Evolutionary conservation across 805 yeast genomes (phyloP).

Genomic region (Cephaloascus fragrans): DNA sequence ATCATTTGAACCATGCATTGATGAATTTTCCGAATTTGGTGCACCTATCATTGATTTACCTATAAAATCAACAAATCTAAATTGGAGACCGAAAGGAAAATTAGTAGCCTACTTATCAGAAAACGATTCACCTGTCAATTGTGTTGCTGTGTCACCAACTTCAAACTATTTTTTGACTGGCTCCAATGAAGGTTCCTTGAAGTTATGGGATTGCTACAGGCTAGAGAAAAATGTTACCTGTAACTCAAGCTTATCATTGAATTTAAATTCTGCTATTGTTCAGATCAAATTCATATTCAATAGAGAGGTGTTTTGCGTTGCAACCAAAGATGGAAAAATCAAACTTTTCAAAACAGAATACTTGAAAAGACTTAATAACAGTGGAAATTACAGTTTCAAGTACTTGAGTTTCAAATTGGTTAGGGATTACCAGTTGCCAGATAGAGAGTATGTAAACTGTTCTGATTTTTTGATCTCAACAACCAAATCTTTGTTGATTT

Average conservation of each 20-base stretch:
- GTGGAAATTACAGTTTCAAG: conserved; percentile 6
- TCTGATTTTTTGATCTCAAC: conserved; percentile 29
- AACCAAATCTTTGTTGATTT: conserved; percentile 33
- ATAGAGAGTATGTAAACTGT: conserved; percentile 27
- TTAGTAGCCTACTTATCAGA: conserved; percentile 58
- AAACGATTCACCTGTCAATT: conserved; percentile 47
- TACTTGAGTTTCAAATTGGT: conserved; percentile 16
- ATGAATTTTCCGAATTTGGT: conserved; percentile 66
- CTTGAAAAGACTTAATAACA: conserved; percentile 10
- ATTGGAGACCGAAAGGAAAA: conserved; percentile 34
- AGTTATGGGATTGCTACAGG: conserved; percentile 67
- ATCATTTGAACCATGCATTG: conserved; percentile 45
- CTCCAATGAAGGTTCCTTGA: conserved; percentile 62
- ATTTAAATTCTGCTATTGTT: conserved; percentile 39
- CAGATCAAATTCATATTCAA: conserved; percentile 40
- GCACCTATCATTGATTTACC: conserved; percentile 8
- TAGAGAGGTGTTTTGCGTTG: conserved; percentile 49
- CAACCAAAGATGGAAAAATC: conserved; percentile 36
- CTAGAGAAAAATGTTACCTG: conserved; percentile 54
- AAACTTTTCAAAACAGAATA: conserved; percentile 26
- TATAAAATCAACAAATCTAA: background rate
- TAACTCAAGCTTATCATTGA: conserved; percentile 34
- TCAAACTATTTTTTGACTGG: conserved; percentile 66
- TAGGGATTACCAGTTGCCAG: conserved; percentile 26
- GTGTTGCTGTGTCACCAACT: conserved; percentile 51